Evolutionary conservation across 345 rosid genomes (phyloP), one percentile per base, ranked within the genome.

Genomic region (Raphanus sativus): DNA sequence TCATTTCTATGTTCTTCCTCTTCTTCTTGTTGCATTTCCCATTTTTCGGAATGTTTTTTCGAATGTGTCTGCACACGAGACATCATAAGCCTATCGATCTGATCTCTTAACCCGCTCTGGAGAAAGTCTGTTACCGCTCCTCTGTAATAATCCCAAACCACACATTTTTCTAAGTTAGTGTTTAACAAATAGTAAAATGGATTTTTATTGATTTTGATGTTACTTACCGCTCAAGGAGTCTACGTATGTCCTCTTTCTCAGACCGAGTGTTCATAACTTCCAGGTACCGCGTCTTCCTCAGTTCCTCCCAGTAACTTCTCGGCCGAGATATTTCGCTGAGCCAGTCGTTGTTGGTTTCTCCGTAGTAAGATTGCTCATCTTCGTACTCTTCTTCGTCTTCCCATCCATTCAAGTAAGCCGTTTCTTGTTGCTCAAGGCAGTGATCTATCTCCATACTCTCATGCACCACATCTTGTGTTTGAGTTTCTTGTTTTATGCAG

Each of bases 221-320:
- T 72, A 11, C 24, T 69, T 80, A 94, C 98, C 97, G 86, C 80
- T 88, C 87, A 67, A 95, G 86, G 38, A 95, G 93, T 78, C 86
- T 84, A 45, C 88, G 80, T 61, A 89, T 89, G 52, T 92, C 98
- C 70, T 86, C 86, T 69, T 84, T 82, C 15, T 79, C 87, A 6
- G 93, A 75, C 71, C 61, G 80, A 80, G 78, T 65, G 71, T 56
- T 85, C 66, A 89, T 84, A 75, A 89, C 86, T 73, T 95, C 89
- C 29, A 81, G 59, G 74, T 95, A 95, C 89, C 99, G 83, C 1
- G 84, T 82, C 70, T 84, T 82, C 80, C 98, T 85, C 6, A 74
- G 83, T 34, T 81, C 85, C 76, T 95, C 99, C 99, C 99, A 95
- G 62, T 86, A 88, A 78, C 96, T 89, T 42, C 89, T 80, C 0